Base-by-base conservation (phyloP, 1,139 yeast species). In the Magnusiomyces ingens region DNA sequence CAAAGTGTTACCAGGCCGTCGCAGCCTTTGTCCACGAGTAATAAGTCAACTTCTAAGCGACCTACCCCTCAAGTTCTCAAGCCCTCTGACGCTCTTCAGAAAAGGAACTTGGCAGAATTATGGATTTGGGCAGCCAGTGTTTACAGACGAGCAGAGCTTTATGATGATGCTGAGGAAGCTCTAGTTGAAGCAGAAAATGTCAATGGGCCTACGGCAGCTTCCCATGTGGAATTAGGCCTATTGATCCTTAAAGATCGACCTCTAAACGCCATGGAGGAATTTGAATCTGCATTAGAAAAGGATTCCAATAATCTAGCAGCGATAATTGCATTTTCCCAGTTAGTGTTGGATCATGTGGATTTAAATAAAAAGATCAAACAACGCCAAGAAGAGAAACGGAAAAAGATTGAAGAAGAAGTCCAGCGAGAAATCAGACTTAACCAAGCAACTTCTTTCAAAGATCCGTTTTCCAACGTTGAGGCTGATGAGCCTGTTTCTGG, bases 111-210 rank as follows among this genome's bases (percentile, higher is more conserved):
- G 51, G 88, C 84, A 61, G 75, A 75, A 37, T 64, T 87, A 12
- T 90, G 96, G 96, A 67, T 89, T 52, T 81, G 89, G 80, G 76
- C 88, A 0, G 78, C 90, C 1, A 77, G 77, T 44, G 71, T 88
- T 41, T 90, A 87, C 66, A 71, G 79, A 60, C 78, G 80, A 58
- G 75, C 79, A 3, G 82, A 78, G 1, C 71, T 80, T 52, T 59
- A 70, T 2, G 77, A 73, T 6, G 95, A 88, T 56, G 81, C 91
- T 11, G 84, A 82, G 61, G 83, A 80, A 58, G 86, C 95, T 51
- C 75, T 89, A 6, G 75, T 77, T 8, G 96, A 89, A 65, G 89
- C 95, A 0, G 86, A 80, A 58, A 69, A 75, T 1, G 70, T 75
- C 17, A 72, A 67, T 54, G 75, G 75, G 41, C 79, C 80, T n/a